phyloP scores from a whole-genome alignment of 192 early-diverging fungal species.

The Coemansia sp. region DNA sequence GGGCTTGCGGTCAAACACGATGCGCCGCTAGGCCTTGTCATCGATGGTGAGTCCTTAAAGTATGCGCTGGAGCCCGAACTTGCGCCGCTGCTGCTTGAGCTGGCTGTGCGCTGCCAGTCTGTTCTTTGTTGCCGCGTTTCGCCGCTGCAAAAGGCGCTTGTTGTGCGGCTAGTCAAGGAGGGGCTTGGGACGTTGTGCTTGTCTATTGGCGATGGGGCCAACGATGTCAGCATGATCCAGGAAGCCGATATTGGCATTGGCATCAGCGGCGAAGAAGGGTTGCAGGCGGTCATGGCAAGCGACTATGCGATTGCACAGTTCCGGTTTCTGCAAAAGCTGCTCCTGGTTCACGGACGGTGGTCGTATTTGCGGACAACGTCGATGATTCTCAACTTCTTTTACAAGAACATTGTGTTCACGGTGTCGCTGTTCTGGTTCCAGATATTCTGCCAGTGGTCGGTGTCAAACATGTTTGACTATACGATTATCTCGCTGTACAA shows the following conservation, averaged over 20 bases:
- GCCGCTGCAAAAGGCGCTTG: constrained; percentile 93
- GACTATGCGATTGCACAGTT: constrained; percentile 96
- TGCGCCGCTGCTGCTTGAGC: constrained; percentile 63
- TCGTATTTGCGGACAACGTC: constrained; percentile 81
- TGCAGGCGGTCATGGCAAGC: constrained; percentile 89
- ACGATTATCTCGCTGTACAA: constrained; percentile 90
- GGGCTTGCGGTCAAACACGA: constrained; percentile 29
- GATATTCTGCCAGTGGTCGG: constrained; percentile 82
- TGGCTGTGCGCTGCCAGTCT: constrained; percentile 78
- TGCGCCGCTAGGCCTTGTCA: constrained; percentile 69
- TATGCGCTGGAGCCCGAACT: constrained; percentile 67
- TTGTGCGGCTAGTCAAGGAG: constrained; percentile 85
- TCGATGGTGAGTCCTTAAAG: constrained; percentile 89
- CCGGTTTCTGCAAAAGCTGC: constrained; percentile 74
- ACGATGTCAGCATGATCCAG: constrained; percentile 99
- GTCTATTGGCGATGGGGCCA: constrained; percentile 95
- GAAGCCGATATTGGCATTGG: constrained; percentile 94
- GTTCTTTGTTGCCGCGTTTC: constrained; percentile 96
- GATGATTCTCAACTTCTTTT: constrained; percentile 91
- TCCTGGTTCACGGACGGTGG: constrained; percentile 95
- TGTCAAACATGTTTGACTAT: constrained; percentile 79
- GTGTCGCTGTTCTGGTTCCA: constrained; percentile 90
- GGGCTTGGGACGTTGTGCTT: constrained; percentile 83
- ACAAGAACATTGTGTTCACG: constrained; percentile 92
- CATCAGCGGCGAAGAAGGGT: constrained; percentile 91